These are phyloP conservation scores for Hypericum androsaemum DNA, from an alignment of 345 rosid genomes.

Conservation along the genomic window DNA sequence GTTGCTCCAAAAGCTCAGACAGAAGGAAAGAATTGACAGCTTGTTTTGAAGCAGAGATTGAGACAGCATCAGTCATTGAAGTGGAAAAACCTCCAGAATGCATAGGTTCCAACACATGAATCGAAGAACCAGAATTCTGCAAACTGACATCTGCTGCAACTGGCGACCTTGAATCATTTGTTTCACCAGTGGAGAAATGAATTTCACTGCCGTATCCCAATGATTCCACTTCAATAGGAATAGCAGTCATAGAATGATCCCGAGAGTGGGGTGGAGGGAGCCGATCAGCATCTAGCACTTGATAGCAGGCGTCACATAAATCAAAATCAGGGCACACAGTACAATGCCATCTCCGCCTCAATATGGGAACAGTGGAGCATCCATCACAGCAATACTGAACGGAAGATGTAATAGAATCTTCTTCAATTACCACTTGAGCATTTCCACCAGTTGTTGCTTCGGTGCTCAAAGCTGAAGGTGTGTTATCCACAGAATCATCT, in stretches of 20 bases:
- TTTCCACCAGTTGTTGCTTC: slow-evolving; percentile 53
- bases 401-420: slow-evolving; percentile 87
- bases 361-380: slow-evolving; percentile 94
- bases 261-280: slow-evolving; percentile 89
- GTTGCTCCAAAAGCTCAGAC: slow-evolving; percentile 79
- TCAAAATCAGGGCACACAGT: slow-evolving; percentile 97
- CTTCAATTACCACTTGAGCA: slow-evolving; percentile 81
- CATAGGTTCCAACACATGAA: slow-evolving; percentile 81
- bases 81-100: slow-evolving; percentile 76
- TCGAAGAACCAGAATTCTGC: slow-evolving; percentile 73
- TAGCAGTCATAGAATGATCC: slow-evolving; percentile 93
- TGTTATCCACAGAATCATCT: slow-evolving; percentile 69
- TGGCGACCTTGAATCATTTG: slow-evolving; percentile 42
- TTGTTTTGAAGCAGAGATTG: slow-evolving; percentile 87
- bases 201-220: slow-evolving; percentile 73
- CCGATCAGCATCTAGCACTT: slow-evolving; percentile 67
- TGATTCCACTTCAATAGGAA: slow-evolving; percentile 88
- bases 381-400: slow-evolving; percentile 99
- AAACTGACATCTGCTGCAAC: slow-evolving; percentile 32
- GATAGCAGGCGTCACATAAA: slow-evolving; percentile 91
- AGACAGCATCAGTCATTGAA: slow-evolving; percentile 60
- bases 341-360: slow-evolving; percentile 96
- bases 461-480: slow-evolving; percentile 43
- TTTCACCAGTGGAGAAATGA: slow-evolving; percentile 70
- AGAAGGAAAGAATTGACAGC: slow-evolving; percentile 90